phyloP scores from a whole-genome alignment of 2,329 filamentous ascomycete species.

The Aspergillus pseudonomiae region DNA sequence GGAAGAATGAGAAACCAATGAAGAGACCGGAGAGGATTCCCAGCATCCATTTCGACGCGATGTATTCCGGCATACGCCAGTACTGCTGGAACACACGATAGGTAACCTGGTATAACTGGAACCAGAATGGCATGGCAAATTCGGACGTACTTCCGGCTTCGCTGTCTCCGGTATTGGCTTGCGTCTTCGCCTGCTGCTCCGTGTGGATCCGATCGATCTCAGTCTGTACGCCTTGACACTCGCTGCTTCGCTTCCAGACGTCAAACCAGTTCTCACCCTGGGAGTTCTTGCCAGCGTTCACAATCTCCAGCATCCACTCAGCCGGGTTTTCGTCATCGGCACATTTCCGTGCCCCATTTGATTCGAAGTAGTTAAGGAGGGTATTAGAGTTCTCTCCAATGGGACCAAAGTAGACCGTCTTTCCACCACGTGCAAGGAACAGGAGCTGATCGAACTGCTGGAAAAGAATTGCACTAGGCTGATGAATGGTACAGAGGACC shows the following conservation, averaged over 20 bases:
- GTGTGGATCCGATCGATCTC: conserved; percentile 62
- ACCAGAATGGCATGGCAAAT: conserved; percentile 72
- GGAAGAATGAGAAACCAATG: conserved; percentile 80
- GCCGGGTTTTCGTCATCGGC: conserved; percentile 68
- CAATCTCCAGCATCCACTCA: conserved; percentile 69
- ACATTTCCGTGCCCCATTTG: conserved; percentile 62
- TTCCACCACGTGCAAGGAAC: conserved; percentile 65
- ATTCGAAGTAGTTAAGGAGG: conserved; percentile 66
- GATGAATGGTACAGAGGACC: conserved; percentile 90
- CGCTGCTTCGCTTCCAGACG: conserved; percentile 61
- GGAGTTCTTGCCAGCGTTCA: conserved; percentile 45
- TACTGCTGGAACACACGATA: conserved; percentile 83
- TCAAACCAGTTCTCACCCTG: conserved; percentile 60
- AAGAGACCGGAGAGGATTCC: conserved; percentile 67
- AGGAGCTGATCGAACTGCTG: conserved; percentile 72
- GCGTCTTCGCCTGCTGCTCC: conserved; percentile 40
- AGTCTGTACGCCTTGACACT: conserved; percentile 55
- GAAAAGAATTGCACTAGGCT: conserved; percentile 88
- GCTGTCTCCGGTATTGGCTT: conserved; percentile 28
- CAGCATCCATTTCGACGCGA: conserved; percentile 76
- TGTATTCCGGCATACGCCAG: conserved; percentile 84
- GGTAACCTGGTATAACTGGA: conserved; percentile 68
- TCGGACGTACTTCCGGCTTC: conserved; percentile 68
- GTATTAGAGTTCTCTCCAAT: conserved; percentile 61
- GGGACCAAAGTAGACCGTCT: conserved; percentile 69